Evolutionary conservation across 129 eudicot species (phyloP), one percentile per base, ranked within the genome.

Genomic region (Helichrysum umbraculigerum): DNA sequence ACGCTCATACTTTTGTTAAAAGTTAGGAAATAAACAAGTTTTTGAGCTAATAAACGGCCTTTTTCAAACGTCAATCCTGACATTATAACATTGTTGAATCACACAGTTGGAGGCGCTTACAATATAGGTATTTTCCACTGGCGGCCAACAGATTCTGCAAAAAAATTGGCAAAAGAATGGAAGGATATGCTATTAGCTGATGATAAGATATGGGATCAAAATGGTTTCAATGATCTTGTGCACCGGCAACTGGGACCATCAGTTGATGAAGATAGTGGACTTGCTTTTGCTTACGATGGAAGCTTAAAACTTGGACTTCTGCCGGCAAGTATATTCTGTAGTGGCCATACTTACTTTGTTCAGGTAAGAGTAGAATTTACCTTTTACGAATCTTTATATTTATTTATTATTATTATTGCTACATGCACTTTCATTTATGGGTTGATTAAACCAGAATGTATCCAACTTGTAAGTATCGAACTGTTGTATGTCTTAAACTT

Each of bases 341-440:
- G 98, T 75, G 98, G 98, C 61, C 98, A 93, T 81, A 93, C 98
- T 60, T 93, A 88, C 83, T 93, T 93, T 81, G 98, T 93, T 76
- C 98, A 93, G 96, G 98, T 91, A 77, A 54, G 16, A 44, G 39
- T 51, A 33, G 54, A 50, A 29, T 35, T 3, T 34, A 57, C 42
- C 42, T 47, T 61, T 66, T 15, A 39, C 52, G 28, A 16, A 25
- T 32, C 33, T 62, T 12, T 68, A 8, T 70, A 15, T 3, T 65
- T 41, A n/a, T 64, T 70, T n/a, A 11, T 68, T 66, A 5, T 64
- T 32, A 14, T 15, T 64, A 10, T 37, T 37, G 9, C 0, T 32
- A 7, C 63, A 47, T 19, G 10, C 1, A 7, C 28, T 19, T 56
- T 57, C 29, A 20, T 4, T 57, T 57, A 57, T 11, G 16, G 4